Conservation (phyloP, 1,284 basidiomycete species). For the Ceratobasidium sp. region DNA sequence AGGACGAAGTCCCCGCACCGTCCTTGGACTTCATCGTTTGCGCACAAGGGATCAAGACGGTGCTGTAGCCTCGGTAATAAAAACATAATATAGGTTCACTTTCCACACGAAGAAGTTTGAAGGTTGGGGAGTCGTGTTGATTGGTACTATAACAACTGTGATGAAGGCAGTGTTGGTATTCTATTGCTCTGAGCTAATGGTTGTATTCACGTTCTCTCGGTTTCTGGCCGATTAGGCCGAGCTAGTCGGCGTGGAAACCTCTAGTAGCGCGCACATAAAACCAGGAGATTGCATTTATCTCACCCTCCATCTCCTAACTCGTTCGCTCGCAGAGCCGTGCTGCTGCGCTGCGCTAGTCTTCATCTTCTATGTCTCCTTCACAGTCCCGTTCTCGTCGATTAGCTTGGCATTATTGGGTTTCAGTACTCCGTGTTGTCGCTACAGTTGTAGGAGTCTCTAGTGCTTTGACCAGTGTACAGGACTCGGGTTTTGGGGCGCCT, state of each 20-base stretch:
- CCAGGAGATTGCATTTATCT: too few relatives aligned
- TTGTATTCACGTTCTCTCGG: too few relatives aligned
- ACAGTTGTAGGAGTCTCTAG: not conserved
- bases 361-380: not conserved
- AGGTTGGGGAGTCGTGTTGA: not conserved
- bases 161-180: not conserved
- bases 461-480: not conserved
- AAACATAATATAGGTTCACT: not conserved
- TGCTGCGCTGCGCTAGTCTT: not conserved
- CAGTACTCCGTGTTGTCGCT: conserved; percentile 13
- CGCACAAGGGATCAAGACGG: conserved; percentile 21
- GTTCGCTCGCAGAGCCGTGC: too few relatives aligned
- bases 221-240: too few relatives aligned
- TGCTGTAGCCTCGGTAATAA: conserved; percentile 17
- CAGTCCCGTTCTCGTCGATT: conserved; percentile 1
- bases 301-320: too few relatives aligned
- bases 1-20: conserved; percentile 41
- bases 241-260: too few relatives aligned
- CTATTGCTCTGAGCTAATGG: too few relatives aligned
- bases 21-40: conserved; percentile 41
- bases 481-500: not conserved
- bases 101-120: not conserved
- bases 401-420: conserved; percentile 35
- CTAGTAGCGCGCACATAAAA: too few relatives aligned
- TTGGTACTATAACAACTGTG: conserved; percentile 1